Evolutionary conservation across 2,329 filamentous ascomycete species (phyloP).

Genomic region (Shiraia sp.): DNA sequence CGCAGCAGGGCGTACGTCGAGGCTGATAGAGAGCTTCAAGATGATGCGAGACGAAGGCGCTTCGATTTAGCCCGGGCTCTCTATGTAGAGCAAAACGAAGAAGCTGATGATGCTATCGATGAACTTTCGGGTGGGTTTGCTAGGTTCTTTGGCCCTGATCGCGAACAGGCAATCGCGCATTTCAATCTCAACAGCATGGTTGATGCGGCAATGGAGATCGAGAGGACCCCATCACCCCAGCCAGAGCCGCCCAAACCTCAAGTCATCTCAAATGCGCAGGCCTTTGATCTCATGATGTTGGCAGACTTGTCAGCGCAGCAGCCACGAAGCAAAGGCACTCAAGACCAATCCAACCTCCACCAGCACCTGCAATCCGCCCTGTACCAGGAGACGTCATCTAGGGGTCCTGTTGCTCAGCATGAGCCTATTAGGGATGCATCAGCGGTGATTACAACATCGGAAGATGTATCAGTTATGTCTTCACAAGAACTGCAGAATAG

Average conservation of each 20-base stretch:
- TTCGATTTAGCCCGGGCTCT: conserved; percentile 25
- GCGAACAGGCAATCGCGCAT: conserved; percentile 46
- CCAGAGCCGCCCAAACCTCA: conserved; percentile 13
- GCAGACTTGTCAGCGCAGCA: conserved; percentile 38
- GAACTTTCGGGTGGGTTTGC: conserved; percentile 43
- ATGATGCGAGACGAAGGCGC: conserved; percentile 28
- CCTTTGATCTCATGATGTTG: conserved; percentile 45
- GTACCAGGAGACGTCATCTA: too few relatives aligned
- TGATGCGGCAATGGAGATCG: conserved; percentile 40
- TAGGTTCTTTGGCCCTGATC: conserved; percentile 45
- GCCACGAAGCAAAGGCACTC: conserved; percentile 10
- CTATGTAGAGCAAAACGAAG: conserved; percentile 35
- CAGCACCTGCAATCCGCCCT: conserved; percentile 3
- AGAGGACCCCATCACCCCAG: conserved; percentile 32
- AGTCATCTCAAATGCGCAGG: conserved; percentile 48
- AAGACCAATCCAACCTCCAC: conserved; percentile 3
- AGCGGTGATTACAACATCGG: conserved; percentile 16
- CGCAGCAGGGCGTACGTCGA: conserved; percentile 48
- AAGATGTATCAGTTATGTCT: conserved; percentile 14
- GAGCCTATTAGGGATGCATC: conserved; percentile 19
- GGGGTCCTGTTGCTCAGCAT: conserved; percentile 3
- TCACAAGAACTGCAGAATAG: conserved; percentile 24
- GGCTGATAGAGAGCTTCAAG: conserved; percentile 41
- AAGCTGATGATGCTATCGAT: conserved; percentile 38
- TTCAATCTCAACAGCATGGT: conserved; percentile 42